Base-by-base conservation (phyloP, 2,329 filamentous ascomycete genomes). In the Fusarium gaditjirri region DNA sequence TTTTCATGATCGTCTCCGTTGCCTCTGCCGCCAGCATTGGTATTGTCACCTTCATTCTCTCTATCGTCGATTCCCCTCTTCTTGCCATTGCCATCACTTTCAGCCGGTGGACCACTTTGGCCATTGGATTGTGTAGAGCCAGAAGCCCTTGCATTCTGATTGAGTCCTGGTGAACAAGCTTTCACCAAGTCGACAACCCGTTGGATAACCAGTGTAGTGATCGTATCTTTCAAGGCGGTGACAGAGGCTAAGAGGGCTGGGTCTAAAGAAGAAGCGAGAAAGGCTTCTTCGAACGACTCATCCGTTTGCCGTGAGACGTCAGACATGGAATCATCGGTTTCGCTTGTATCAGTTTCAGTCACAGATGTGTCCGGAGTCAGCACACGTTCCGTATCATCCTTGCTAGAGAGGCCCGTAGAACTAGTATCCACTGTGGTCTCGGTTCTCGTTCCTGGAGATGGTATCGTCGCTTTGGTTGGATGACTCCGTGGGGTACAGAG, bases 1-100 rank as follows among this genome's bases (percentile, higher is more conserved):
- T 73, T 73, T 9, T 65, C 70, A 12, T 64, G 61, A 14, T 72
- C 70, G 19, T 63, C 69, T 2, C 65, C 65, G 35, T 72, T 64
- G 7, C 61, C 69, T 38, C 59, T 55, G 3, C 27, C 65, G 2
- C 44, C 50, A 12, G 33, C 29, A 31, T 42, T 47, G 9, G 52
- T 43, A 25, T 21, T 13, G 5, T 61, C 38, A 25, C 25, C 39
- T 21, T 43, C 44, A 41, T 35, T 42, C 9, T 62, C 42, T 14
- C 50, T 16, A 14, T 61, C 39, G 17, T 73, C 58, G 16, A 59
- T 23, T 11, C 55, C 69, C 35, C 70, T 72, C 46, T 73, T 73
- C 35, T 64, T 73, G 1, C 52, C 43, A 3, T 41, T 43, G 3
- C 36, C 17, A 12, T 46, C 27, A 17, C 23, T 23, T 8, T 21